phyloP scores from a whole-genome alignment of 2,329 filamentous ascomycete species.

The Fusarium sp. region DNA sequence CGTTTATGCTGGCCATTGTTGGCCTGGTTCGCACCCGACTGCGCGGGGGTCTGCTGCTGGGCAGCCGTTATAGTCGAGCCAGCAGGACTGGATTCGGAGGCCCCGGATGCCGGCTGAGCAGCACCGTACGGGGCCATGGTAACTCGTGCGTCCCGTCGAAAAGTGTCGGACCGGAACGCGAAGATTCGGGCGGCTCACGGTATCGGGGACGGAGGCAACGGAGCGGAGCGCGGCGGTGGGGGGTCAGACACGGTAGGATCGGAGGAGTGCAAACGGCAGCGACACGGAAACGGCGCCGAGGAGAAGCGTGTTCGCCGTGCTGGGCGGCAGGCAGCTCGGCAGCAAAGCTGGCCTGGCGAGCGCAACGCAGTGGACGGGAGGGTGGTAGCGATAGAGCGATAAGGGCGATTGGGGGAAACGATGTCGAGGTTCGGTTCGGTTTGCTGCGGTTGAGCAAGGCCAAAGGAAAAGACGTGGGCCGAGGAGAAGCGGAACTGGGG shows the following conservation, averaged over 20 bases:
- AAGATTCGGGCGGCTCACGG: slow-evolving; percentile 14
- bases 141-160: slow-evolving; percentile 1
- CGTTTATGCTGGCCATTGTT: slow-evolving; percentile 61
- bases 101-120: slow-evolving; percentile 33
- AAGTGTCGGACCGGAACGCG: slow-evolving; percentile 7
- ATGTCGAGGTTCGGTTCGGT: slow-evolving; percentile 45
- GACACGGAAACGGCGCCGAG: slow-evolving; percentile 18
- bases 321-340: slow-evolving; percentile 22
- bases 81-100: slow-evolving; percentile 41
- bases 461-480: slow-evolving; percentile 39
- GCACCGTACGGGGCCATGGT: slow-evolving; percentile 41
- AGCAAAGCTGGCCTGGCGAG: slow-evolving; percentile 9
- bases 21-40: slow-evolving; percentile 25
- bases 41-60: slow-evolving; percentile 33
- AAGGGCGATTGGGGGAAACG: slow-evolving; percentile 26
- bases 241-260: neutral
- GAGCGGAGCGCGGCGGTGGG: slow-evolving; percentile 13
- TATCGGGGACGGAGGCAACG: slow-evolving; percentile 12
- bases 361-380: neutral
- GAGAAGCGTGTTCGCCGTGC: slow-evolving; percentile 18
- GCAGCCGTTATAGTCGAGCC: slow-evolving; percentile 36
- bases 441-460: slow-evolving; percentile 49
- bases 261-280: neutral
- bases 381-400: slow-evolving; percentile 3
- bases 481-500: slow-evolving; percentile 41